Evolutionary conservation across 164 flowering plant species (phyloP).

Genomic region (Euptelea pleiosperma): DNA sequence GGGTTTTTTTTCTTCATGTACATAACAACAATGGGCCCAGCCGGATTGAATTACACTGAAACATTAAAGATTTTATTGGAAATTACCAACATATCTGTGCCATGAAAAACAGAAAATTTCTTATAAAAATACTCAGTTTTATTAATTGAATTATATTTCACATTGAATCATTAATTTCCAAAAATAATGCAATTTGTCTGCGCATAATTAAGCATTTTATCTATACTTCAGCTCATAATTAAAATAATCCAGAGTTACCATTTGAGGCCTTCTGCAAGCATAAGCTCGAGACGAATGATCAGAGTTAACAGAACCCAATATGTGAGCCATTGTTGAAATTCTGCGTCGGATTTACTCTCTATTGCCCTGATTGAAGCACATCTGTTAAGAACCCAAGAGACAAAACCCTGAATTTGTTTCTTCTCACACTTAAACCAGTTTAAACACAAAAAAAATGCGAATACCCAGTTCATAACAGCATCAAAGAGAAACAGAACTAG

Average conservation of each 20-base stretch:
- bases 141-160: no score
- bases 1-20: no score
- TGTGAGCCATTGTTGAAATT: slow-evolving; percentile 23
- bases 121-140: no score
- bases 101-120: no score
- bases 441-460: not conserved
- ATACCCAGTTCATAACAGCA: not conserved
- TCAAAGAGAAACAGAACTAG: not conserved
- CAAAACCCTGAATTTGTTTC: not conserved
- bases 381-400: slow-evolving; percentile 10
- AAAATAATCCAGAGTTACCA: slow-evolving; percentile 18
- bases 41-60: no score
- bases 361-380: slow-evolving; percentile 25
- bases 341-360: slow-evolving; percentile 14
- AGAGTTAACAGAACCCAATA: slow-evolving; percentile 31
- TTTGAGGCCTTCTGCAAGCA: slow-evolving; percentile 12
- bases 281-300: slow-evolving; percentile 14
- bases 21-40: no score
- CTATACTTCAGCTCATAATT: no score
- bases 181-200: no score
- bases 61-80: no score
- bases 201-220: no score
- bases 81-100: no score
- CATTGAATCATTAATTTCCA: no score
- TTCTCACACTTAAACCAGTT: not conserved